Conservation (phyloP, 345 rosid species). For the Pugionium cornutum region DNA sequence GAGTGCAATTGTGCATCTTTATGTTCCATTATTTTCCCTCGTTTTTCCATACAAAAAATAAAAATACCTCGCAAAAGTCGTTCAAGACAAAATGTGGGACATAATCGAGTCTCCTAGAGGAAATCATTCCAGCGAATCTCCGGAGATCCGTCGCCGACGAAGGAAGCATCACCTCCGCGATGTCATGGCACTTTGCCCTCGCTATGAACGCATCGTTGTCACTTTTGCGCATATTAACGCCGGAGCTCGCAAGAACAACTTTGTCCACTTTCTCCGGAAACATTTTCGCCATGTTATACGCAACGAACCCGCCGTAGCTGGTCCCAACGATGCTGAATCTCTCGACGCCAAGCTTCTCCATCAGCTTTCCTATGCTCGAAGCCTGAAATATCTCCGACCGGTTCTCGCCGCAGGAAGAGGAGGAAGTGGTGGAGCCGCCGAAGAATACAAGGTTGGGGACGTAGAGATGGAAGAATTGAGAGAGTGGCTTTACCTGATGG, state of each 20-base stretch:
- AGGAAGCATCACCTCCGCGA: constrained; percentile 71
- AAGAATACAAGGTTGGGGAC: constrained; percentile 86
- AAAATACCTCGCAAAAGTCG: constrained; percentile 56
- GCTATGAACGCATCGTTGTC: constrained; percentile 52
- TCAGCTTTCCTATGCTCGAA: constrained; percentile 47
- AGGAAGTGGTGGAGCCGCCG: constrained; percentile 60
- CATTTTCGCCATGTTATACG: constrained; percentile 72
- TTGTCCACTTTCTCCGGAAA: constrained; percentile 70
- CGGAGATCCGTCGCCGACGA: constrained; percentile 51
- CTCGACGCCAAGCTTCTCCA: constrained; percentile 51
- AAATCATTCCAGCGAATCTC: constrained; percentile 48
- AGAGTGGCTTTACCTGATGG: constrained; percentile 57
- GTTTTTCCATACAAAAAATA: too few relatives aligned
- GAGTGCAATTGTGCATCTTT: constrained; percentile 27
- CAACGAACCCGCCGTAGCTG: constrained; percentile 89
- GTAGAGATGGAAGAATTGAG: constrained; percentile 49
- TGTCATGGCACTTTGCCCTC: constrained; percentile 43
- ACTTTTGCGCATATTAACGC: constrained; percentile 53
- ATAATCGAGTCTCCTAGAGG: constrained; percentile 36
- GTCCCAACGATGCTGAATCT: constrained; percentile 66
- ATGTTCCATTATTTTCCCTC: neutral
- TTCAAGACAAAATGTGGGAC: constrained; percentile 63
- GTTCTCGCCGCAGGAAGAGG: constrained; percentile 33
- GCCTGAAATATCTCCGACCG: constrained; percentile 82
- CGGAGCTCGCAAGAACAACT: constrained; percentile 87